Percentiles rank a stretch among this genome's conserved stretches.
Conservation (phyloP, 1,284 basidiomycete species). For the Gymnopus androsaceus region DNA sequence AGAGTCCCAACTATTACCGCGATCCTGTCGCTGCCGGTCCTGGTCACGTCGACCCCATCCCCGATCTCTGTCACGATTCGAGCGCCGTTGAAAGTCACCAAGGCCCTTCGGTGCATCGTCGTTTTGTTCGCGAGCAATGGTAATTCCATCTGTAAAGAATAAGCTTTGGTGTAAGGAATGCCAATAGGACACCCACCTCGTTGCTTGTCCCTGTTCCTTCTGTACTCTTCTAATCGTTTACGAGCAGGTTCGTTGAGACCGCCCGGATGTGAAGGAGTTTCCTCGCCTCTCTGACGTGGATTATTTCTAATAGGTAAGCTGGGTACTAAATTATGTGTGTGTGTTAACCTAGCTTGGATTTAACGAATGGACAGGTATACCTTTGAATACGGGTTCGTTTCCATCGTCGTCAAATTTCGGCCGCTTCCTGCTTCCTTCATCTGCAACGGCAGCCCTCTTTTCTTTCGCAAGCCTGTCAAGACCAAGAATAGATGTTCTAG, state of each 20-base stretch:
- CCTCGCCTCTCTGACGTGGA: constrained; percentile 75
- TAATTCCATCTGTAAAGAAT: constrained; percentile 56
- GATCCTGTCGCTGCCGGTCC: constrained; percentile 26
- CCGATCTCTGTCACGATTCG: constrained; percentile 60
- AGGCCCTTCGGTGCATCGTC: constrained; percentile 63
- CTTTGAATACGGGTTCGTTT: constrained; percentile 79
- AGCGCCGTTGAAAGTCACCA: constrained; percentile 70
- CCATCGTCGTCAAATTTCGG: constrained; percentile 63
- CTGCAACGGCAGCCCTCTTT: constrained; percentile 69
- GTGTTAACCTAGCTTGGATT: constrained; percentile 2
- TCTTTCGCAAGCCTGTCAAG: constrained; percentile 86
- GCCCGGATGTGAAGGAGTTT: constrained; percentile 92
- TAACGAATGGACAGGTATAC: constrained; percentile 40
- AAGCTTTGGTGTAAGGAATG: constrained; percentile 9
- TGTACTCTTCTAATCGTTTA: constrained; percentile 74
- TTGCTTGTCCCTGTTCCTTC: constrained; percentile 67
- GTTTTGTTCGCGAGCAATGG: constrained; percentile 52
- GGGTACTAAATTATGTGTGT: constrained; percentile 57
- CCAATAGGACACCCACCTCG: constrained; percentile 43
- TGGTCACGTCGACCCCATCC: constrained; percentile 39
- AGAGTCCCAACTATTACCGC: constrained; percentile 58
- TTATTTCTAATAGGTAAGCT: constrained; percentile 65
- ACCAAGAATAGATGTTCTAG: constrained; percentile 77
- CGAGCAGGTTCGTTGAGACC: constrained; percentile 80
- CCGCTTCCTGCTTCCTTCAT: constrained; percentile 64